Percentiles rank a stretch among this genome's conserved stretches.
These are phyloP conservation scores for Sarocladium brachiariae DNA, from an alignment of 2,329 filamentous ascomycete species.

Conservation along the genomic window DNA sequence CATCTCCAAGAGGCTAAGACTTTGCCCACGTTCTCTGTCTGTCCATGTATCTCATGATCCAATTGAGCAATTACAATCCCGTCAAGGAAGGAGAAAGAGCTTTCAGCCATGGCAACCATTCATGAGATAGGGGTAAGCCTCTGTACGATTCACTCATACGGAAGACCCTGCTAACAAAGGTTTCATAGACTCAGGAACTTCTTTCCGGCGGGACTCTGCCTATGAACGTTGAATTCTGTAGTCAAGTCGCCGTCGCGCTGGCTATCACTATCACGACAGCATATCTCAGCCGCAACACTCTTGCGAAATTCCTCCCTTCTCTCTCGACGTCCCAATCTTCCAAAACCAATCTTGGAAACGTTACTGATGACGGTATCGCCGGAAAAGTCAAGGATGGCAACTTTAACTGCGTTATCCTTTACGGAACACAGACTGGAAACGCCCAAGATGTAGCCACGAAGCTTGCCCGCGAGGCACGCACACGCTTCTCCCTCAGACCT, in stretches of 20 bases:
- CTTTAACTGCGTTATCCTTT: constrained; percentile 71
- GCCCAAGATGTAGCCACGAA: constrained; percentile 86
- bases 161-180: too few relatives aligned
- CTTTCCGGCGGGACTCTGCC: too few relatives aligned
- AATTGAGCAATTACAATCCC: too few relatives aligned
- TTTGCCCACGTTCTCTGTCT: too few relatives aligned
- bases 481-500: constrained; percentile 78
- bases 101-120: background rate
- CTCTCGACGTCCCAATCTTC: background rate
- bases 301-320: background rate
- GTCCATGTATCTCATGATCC: too few relatives aligned
- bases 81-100: too few relatives aligned
- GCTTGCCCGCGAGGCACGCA: constrained; percentile 80
- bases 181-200: too few relatives aligned
- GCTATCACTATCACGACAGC: background rate
- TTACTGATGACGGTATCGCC: background rate
- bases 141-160: background rate
- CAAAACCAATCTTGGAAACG: background rate
- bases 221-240: too few relatives aligned
- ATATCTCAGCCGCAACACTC: background rate
- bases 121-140: background rate
- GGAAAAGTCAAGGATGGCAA: background rate
- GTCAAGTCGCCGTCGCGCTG: background rate
- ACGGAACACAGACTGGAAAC: constrained; percentile 85
- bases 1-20: too few relatives aligned